Evolutionary conservation across 2,329 filamentous ascomycete genomes (phyloP), one percentile per base, ranked within the genome.

Genomic region (Sporothrix sp.): DNA sequence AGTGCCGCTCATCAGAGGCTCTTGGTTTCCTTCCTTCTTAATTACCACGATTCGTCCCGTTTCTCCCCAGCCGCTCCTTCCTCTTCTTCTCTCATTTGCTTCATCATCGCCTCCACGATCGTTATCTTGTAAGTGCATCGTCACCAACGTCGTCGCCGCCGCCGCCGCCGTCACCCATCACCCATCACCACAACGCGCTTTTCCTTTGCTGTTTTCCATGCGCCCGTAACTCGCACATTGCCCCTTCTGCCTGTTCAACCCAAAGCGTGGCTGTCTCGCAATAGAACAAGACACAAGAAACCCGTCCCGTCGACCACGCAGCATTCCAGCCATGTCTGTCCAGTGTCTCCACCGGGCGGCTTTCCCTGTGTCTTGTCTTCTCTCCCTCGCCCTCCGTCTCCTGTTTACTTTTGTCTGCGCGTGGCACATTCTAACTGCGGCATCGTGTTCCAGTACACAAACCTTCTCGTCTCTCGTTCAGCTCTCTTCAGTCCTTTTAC

Each of bases 401-500:
- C 7, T n/a, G 16, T 25, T 49, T 14, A 36, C 38, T 35, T 16
- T 8, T 7, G 10, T 7, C 25, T 3, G 14, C 14, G 11, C 4
- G 2, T 28, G 10, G 25, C 25, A 28, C 25, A 28, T 28, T 28
- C 25, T 28, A n/a, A n/a, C n/a, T 28, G 6, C 10, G 25, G 10
- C 25, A 28, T 28, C 21, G 33, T 27, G 40, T 46, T 37, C n/a
- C 33, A 47, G 44, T 25, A 44, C 28, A 3, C 47, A 42, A 28
- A 25, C 28, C 32, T 52, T 47, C 40, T 44, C 28, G 33, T 39
- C 54, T 52, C 37, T 48, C 53, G 43, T 44, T 33, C 40, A 52
- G 18, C 33, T 20, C 21, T 49, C 45, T 38, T 28, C 23, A 11
- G 30, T 38, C 35, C 5, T 28, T 6, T 35, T 14, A 32, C 27